phyloP scores from a whole-genome alignment of 768 basidiomycete genomes.

The Hortiboletus flavorubellus region DNA sequence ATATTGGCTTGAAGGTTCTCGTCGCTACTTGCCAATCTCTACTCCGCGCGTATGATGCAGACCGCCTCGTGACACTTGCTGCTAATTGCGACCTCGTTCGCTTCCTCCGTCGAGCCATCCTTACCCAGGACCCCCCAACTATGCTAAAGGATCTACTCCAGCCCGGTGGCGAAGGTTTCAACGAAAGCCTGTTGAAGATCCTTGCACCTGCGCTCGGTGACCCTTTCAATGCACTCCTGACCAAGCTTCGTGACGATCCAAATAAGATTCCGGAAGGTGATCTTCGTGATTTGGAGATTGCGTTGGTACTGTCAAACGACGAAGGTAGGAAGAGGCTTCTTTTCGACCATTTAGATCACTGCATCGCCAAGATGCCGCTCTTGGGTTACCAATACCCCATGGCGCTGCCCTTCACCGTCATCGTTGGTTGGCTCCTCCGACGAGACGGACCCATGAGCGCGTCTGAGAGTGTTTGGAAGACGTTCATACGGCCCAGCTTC shows the following conservation, averaged over 20 bases:
- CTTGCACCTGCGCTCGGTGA: constrained; percentile 2
- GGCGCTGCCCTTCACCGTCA: constrained; percentile 1
- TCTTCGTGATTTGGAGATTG: constrained; percentile 4
- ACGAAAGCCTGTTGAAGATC: neutral
- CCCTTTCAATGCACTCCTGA: neutral
- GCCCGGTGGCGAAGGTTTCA: neutral
- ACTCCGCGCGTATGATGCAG: neutral
- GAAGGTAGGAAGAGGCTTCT: neutral
- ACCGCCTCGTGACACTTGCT: neutral
- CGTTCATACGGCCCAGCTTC: neutral
- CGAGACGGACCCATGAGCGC: neutral
- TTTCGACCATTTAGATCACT: constrained; percentile 1
- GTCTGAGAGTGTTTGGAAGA: neutral
- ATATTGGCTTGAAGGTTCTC: constrained; percentile 1
- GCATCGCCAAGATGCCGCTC: neutral
- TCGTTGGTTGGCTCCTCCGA: constrained; percentile 7
- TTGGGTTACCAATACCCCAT: neutral
- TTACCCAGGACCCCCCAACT: neutral
- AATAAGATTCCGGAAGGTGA: constrained; percentile 4
- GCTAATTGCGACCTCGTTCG: neutral
- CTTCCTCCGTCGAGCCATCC: constrained; percentile 1
- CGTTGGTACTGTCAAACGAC: neutral
- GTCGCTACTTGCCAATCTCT: neutral
- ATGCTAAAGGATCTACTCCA: constrained; percentile 1
- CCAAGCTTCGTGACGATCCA: neutral